Base-by-base conservation (phyloP, 2,329 filamentous ascomycete species). In the Fusarium nisikadoi region DNA sequence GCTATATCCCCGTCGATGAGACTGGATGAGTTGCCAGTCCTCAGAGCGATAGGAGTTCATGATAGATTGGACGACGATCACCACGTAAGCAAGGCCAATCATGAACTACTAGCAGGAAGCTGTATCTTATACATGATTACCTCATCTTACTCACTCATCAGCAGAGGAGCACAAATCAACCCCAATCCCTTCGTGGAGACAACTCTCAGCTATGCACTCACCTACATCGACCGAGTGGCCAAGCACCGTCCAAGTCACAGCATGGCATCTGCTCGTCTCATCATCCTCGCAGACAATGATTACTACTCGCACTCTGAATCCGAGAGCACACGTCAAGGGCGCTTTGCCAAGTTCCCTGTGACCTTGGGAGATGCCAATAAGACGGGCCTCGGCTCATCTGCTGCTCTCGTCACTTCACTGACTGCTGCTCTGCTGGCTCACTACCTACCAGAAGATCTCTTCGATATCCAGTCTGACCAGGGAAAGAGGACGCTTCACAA, bases 371-470 rank as follows among this genome's bases (percentile, higher is more conserved):
- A 91, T 70, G 95, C 95, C 20, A 93, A 98, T 87, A 99, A 99
- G 85, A 99, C 96, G 1, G 96, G 96, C 4, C 89, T 99, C 35
- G 96, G 96, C 65, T 98, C 95, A 16, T 98, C 95, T 2, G 96
- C 96, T 8, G 96, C 96, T 8, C 89, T 99, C 17, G 95, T 98
- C 36, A 98, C 96, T 3, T 88, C 95, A 43, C 89, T 99, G 43
- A 94, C 93, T 2, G 93, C 91, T 43, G 90, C 93, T 3, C 83
- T 97, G 6, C 88, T 97, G 35, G 84, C 86, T n/a, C 91, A 95
- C 83, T 95, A 95, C 84, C 86, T 95, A 25, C 88, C 90, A 7
- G 72, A 61, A 3, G 72, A 81, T 19, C 75, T 83, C 17, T 92
- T 93, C 79, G 85, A 91, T 81, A 78, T 94, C 58, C 47, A 81